Base-by-base conservation (phyloP, 2,329 filamentous ascomycete species). In the Aspergillus fumigatiaffinis region DNA sequence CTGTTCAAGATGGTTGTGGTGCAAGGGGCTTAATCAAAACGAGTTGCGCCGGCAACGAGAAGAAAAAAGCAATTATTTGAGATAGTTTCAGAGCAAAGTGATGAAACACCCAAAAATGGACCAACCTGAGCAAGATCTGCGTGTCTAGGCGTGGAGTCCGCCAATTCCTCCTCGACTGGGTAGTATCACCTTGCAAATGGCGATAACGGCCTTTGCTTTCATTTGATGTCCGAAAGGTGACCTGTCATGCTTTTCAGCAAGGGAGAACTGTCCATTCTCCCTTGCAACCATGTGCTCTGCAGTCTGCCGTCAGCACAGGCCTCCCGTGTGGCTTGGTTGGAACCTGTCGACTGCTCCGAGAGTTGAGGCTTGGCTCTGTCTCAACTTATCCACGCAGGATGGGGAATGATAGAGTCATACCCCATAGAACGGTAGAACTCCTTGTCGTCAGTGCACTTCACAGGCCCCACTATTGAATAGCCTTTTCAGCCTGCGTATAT, bases 41-140 rank as follows among this genome's bases (percentile, higher is more conserved):
- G 6, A 41, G 58, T 62, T 59, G 58, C 54, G 44, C 29, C 50
- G 54, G 58, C 42, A 60, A 59, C 60, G 20, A 25, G 10, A 23
- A 42, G n/a, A 12, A 21, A 35, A 48, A 48, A 53, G 52, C 41
- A 53, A 47, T 49, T 25, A 51, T 41, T 10, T 32, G 17, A 25
- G 35, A 21, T 38, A 25, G 20, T 51, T 35, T 17, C 28, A 20
- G 14, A 14, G 14, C 32, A 14, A 17, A 38, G 14, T 7, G 14
- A 17, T 47, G 44, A 47, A 47, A 47, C 44, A 25, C 23, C 8
- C 5, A 14, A 47, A 25, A 20, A 26, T 47, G 20, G 21, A 23
- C 44, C 5, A 25, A 26, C 12, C 4, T 47, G 12, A 25, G 21
- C 23, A 47, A 23, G 44, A 47, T 47, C 44, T 47, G 44, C 44